These are phyloP conservation scores for Sanguinoderma infundibulare DNA, from an alignment of 1,284 basidiomycete species.

Conservation along the genomic window DNA sequence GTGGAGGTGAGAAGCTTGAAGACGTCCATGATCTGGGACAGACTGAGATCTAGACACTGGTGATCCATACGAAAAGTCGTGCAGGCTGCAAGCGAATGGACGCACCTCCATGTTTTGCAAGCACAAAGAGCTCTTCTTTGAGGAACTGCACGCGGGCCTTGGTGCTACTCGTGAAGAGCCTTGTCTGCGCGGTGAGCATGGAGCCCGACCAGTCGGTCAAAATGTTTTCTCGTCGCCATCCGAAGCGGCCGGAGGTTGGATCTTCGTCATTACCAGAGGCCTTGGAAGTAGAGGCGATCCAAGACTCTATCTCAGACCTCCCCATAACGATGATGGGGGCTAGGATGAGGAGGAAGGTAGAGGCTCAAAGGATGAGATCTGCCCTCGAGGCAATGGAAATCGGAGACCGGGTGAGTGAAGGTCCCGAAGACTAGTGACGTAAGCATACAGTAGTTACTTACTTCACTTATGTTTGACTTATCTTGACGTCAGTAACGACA, in stretches of 20 bases:
- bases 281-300: conserved; percentile 40
- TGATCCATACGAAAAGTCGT: background rate
- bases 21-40: conserved; percentile 71
- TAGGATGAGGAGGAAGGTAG: background rate
- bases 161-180: conserved; percentile 56
- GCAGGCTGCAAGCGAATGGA: conserved; percentile 3
- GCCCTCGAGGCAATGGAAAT: too few species aligned
- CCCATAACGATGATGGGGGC: conserved; percentile 36
- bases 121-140: conserved; percentile 59
- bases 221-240: too few species aligned
- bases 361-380: too few species aligned
- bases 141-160: conserved; percentile 62
- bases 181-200: conserved; percentile 53
- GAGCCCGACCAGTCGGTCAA: too few species aligned
- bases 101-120: conserved; percentile 64
- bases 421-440: too few species aligned
- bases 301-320: conserved; percentile 44
- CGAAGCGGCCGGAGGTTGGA: too few species aligned
- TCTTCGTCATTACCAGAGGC: conserved; percentile 37
- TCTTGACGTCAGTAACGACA: too few species aligned
- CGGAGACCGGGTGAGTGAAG: too few species aligned
- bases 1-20: conserved; percentile 76
- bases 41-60: conserved; percentile 55
- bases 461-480: too few species aligned
- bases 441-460: too few species aligned